Conservation (phyloP, 371 early-diverging fungal species). For the Rhizomucor pusillus region DNA sequence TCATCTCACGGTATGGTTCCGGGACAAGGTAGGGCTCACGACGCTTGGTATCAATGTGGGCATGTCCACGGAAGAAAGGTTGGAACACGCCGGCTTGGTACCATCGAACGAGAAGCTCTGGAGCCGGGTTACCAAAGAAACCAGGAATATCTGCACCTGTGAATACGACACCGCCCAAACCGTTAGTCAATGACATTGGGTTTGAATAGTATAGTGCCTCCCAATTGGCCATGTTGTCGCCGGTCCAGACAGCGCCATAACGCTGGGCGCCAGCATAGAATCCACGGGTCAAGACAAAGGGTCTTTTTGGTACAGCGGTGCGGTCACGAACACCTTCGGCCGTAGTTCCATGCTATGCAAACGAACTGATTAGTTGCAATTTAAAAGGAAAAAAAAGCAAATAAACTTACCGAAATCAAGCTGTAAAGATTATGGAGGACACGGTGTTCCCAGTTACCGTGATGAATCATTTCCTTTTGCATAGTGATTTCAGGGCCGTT, state of each 20-base stretch:
- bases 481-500: slow-evolving; percentile 91
- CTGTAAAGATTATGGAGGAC: slow-evolving; percentile 91
- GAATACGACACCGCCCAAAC: slow-evolving; percentile 76
- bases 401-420: slow-evolving; percentile 52
- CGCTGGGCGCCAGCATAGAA: slow-evolving; percentile 90
- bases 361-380: too few species aligned
- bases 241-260: slow-evolving; percentile 91
- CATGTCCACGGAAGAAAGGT: slow-evolving; percentile 93
- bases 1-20: slow-evolving; percentile 68
- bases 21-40: slow-evolving; percentile 96
- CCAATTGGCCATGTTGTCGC: slow-evolving; percentile 88
- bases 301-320: slow-evolving; percentile 57
- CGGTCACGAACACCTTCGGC: slow-evolving; percentile 56
- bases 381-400: not conserved
- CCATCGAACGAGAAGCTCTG: slow-evolving; percentile 84
- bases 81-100: slow-evolving; percentile 89
- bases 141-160: slow-evolving; percentile 92
- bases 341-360: slow-evolving; percentile 49
- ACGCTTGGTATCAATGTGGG: slow-evolving; percentile 92
- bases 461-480: slow-evolving; percentile 86
- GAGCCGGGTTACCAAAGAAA: slow-evolving; percentile 85
- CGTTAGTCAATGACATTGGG: slow-evolving; percentile 81
- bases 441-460: slow-evolving; percentile 78
- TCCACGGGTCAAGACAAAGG: slow-evolving; percentile 88
- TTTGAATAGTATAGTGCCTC: slow-evolving; percentile 70